Conservation (phyloP, 768 basidiomycete species). For the Psilocybe sp. region DNA sequence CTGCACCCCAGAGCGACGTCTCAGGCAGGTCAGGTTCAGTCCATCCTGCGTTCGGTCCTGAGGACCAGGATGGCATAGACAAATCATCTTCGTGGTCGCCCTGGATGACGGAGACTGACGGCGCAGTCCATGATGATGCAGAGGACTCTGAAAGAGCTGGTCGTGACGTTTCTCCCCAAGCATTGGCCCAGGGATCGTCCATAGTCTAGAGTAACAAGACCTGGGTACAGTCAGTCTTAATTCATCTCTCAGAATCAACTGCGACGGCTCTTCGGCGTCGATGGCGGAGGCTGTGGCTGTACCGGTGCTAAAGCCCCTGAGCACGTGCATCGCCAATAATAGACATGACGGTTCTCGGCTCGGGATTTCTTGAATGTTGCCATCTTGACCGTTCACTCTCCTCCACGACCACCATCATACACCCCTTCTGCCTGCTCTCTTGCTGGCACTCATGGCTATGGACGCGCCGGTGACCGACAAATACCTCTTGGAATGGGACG, state of each 20-base stretch:
- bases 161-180: slow-evolving; percentile 55
- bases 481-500: slow-evolving; percentile 62
- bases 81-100: slow-evolving; percentile 53
- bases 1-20: slow-evolving; percentile 40
- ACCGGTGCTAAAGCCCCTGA: background rate
- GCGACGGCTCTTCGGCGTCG: background rate
- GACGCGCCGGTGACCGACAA: slow-evolving; percentile 28
- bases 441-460: background rate
- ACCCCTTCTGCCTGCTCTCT: background rate
- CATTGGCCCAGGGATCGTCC: slow-evolving; percentile 78
- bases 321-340: slow-evolving; percentile 7
- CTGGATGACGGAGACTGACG: slow-evolving; percentile 21
- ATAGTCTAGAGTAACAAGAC: slow-evolving; percentile 28
- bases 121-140: slow-evolving; percentile 17
- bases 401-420: slow-evolving; percentile 9
- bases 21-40: slow-evolving; percentile 38
- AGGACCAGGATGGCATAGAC: slow-evolving; percentile 55
- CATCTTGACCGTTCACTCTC: slow-evolving; percentile 7
- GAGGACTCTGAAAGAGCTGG: slow-evolving; percentile 7
- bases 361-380: slow-evolving; percentile 6
- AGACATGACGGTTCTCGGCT: background rate
- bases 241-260: too few relatives aligned
- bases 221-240: too few relatives aligned
- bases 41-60: slow-evolving; percentile 43
- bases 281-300: slow-evolving; percentile 4